Evolutionary conservation across 2,329 filamentous ascomycete species (phyloP).

Genomic region (Penicillium oxalicum): DNA sequence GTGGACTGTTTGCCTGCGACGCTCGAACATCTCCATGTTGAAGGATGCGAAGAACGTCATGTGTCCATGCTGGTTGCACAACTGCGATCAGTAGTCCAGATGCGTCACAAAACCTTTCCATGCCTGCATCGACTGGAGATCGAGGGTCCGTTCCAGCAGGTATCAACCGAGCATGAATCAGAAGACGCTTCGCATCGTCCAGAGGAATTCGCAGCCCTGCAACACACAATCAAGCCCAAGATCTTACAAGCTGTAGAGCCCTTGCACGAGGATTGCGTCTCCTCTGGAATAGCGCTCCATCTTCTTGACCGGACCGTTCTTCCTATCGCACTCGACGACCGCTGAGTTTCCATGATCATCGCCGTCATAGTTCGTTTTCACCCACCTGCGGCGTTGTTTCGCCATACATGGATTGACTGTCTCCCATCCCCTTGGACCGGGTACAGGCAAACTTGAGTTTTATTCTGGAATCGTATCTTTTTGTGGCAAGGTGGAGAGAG

Average conservation of each 20-base stretch:
- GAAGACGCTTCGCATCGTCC: background rate
- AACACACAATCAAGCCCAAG: slow-evolving; percentile 17
- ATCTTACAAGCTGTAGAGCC: slow-evolving; percentile 21
- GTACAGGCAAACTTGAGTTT: no score
- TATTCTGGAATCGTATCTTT: no score
- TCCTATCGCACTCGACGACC: background rate
- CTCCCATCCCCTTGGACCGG: no score
- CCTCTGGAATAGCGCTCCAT: slow-evolving; percentile 18
- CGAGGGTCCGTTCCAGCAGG: slow-evolving; percentile 25
- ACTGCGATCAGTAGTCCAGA: slow-evolving; percentile 18
- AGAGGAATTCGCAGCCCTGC: background rate
- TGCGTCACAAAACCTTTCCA: slow-evolving; percentile 15
- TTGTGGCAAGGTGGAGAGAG: no score
- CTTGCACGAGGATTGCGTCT: slow-evolving; percentile 17
- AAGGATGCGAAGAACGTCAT: slow-evolving; percentile 24
- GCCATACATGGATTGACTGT: no score
- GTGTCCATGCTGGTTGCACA: slow-evolving; percentile 23
- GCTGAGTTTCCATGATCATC: background rate
- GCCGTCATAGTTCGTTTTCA: no score
- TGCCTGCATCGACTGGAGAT: slow-evolving; percentile 18
- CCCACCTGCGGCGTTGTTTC: no score
- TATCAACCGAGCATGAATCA: slow-evolving; percentile 16
- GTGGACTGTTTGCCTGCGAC: slow-evolving; percentile 20
- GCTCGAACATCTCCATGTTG: slow-evolving; percentile 23
- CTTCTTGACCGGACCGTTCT: slow-evolving; percentile 20